Conservation (phyloP, 345 rosid genomes). For the Kandelia obovata region DNA sequence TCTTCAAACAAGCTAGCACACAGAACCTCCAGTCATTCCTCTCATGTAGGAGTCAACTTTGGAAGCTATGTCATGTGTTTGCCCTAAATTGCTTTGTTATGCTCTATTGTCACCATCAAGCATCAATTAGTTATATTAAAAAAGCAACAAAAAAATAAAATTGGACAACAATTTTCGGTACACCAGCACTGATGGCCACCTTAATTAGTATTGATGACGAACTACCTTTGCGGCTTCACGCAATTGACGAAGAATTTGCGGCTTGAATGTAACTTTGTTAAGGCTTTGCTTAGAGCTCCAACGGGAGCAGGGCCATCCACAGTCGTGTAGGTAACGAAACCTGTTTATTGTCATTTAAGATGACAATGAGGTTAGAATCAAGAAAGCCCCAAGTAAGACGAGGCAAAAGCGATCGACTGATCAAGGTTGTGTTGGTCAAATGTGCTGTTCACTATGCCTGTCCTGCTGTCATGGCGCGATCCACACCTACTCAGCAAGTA, state of each 20-base stretch:
- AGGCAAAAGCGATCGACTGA: too few species aligned
- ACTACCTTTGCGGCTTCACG: constrained; percentile 42
- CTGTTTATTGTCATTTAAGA: constrained; percentile 48
- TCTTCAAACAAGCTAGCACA: constrained; percentile 42
- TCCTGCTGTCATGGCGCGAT: too few species aligned
- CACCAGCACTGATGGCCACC: neutral
- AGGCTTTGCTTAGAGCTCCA: constrained; percentile 43
- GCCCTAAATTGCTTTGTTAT: constrained; percentile 37
- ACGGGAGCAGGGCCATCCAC: constrained; percentile 48
- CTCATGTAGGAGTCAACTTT: constrained; percentile 27
- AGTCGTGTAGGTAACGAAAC: constrained; percentile 55
- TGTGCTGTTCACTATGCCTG: too few species aligned
- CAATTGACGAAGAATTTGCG: constrained; percentile 24
- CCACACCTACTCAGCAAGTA: too few species aligned
- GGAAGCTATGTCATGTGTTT: constrained; percentile 30
- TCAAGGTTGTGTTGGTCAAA: too few species aligned
- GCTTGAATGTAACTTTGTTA: constrained; percentile 31
- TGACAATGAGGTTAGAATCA: constrained; percentile 40
- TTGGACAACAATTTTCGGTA: neutral
- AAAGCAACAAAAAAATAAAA: neutral
- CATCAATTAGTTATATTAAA: neutral
- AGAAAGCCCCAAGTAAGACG: too few species aligned
- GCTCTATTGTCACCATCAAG: constrained; percentile 18
- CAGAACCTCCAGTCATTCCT: constrained; percentile 25
- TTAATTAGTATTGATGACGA: neutral